Conservation (phyloP, 2,329 filamentous ascomycete species). For the Fusarium buharicum region DNA sequence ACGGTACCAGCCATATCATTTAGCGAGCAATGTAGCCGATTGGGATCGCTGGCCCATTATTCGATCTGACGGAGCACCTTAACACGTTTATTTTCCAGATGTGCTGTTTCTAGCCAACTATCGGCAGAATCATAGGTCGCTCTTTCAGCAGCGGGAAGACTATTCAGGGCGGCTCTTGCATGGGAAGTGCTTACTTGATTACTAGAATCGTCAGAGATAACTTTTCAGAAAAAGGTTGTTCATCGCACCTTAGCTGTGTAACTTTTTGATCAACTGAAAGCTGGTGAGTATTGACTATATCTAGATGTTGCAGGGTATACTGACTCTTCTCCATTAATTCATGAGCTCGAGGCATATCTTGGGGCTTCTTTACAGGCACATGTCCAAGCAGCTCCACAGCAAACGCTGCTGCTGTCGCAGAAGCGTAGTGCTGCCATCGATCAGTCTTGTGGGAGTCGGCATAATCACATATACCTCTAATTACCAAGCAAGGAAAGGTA, state of each 20-base stretch:
- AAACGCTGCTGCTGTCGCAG: neutral
- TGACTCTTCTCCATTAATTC: neutral
- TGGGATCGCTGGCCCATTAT: neutral
- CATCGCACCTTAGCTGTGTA: too few relatives aligned
- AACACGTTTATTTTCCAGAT: neutral
- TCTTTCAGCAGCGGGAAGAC: neutral
- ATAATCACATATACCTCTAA: neutral
- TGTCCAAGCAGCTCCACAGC: neutral
- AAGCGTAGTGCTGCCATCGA: neutral
- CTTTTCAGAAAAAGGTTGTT: too few relatives aligned
- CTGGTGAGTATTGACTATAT: neutral
- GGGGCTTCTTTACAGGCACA: neutral
- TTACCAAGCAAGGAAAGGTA: neutral
- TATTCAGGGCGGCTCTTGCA: neutral
- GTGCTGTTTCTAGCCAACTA: neutral
- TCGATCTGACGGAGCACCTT: neutral
- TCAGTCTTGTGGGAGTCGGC: neutral
- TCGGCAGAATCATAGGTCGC: neutral
- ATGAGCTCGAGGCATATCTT: neutral
- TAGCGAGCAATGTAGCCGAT: neutral
- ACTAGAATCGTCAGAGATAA: neutral
- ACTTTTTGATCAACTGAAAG: neutral
- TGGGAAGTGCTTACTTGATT: neutral
- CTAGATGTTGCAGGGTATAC: neutral
- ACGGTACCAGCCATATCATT: conserved; percentile 4